Evolutionary conservation across 2,329 filamentous ascomycete genomes (phyloP).

Genomic region (Mollisiaceae sp.): DNA sequence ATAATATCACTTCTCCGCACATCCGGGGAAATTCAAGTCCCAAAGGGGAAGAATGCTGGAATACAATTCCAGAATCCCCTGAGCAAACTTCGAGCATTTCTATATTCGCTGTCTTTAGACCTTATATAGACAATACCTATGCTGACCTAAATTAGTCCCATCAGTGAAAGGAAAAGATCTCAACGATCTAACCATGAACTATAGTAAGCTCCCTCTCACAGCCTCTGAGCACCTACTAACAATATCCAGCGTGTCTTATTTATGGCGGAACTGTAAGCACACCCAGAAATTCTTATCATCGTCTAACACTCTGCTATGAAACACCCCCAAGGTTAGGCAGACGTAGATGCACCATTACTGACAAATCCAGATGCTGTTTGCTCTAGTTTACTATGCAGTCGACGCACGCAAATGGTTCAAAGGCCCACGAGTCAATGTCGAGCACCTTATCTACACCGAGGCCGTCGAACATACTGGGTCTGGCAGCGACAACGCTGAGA

Average conservation of each 20-base stretch:
- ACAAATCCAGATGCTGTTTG: constrained; percentile 53
- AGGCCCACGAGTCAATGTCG: constrained; percentile 71
- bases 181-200: constrained; percentile 63
- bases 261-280: constrained; percentile 58
- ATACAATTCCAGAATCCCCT: no score
- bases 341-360: neutral
- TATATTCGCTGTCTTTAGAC: neutral
- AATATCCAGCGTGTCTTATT: constrained; percentile 55
- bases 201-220: constrained; percentile 47
- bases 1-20: no score
- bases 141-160: constrained; percentile 49
- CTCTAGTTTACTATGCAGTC: constrained; percentile 66
- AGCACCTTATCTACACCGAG: constrained; percentile 37
- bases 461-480: neutral
- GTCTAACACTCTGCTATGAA: neutral
- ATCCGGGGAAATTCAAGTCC: no score
- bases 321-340: neutral
- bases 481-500: neutral
- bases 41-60: no score
- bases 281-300: neutral
- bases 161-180: constrained; percentile 60
- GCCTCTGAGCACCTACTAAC: neutral
- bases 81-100: no score
- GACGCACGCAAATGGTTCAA: constrained; percentile 72
- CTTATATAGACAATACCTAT: neutral